A percentile compares a stretch with the other conserved stretches of the same genome.
phyloP scores from a whole-genome alignment of 768 basidiomycete genomes.

The Trametes cinnabarina region DNA sequence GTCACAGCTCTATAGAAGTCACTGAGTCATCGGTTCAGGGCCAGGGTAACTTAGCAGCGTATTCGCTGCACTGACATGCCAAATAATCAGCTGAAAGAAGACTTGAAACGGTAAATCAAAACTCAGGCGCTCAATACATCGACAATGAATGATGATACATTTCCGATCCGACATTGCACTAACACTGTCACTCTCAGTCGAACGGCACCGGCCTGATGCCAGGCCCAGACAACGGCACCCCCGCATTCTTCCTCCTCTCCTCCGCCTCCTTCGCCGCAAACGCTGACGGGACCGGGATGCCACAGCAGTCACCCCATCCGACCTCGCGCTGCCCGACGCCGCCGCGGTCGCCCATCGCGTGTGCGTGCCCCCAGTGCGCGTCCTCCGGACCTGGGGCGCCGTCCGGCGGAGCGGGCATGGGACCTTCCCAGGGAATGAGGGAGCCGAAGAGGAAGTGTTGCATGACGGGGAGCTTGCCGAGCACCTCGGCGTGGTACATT shows the following conservation, averaged over 20 bases:
- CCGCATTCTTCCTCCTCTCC: constrained; percentile 34
- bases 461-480: constrained; percentile 91
- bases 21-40: too few relatives aligned
- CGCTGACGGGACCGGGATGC: constrained; percentile 79
- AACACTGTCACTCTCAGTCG: constrained; percentile 44
- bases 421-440: constrained; percentile 67
- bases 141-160: neutral
- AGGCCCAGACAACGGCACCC: constrained; percentile 49
- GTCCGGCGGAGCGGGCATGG: constrained; percentile 38
- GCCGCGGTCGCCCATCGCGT: constrained; percentile 40
- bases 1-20: too few relatives aligned
- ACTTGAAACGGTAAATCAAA: too few relatives aligned
- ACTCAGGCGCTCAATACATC: too few relatives aligned
- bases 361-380: constrained; percentile 50
- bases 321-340: constrained; percentile 49
- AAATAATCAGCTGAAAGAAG: too few relatives aligned
- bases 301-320: constrained; percentile 91
- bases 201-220: constrained; percentile 79
- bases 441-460: constrained; percentile 96
- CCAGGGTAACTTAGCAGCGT: too few relatives aligned
- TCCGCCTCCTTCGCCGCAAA: constrained; percentile 68
- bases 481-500: constrained; percentile 95
- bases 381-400: constrained; percentile 32
- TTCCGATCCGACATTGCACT: neutral
- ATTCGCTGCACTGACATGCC: too few relatives aligned